Conservation (phyloP, 2,329 filamentous ascomycete genomes). For the Monilinia fructicola region DNA sequence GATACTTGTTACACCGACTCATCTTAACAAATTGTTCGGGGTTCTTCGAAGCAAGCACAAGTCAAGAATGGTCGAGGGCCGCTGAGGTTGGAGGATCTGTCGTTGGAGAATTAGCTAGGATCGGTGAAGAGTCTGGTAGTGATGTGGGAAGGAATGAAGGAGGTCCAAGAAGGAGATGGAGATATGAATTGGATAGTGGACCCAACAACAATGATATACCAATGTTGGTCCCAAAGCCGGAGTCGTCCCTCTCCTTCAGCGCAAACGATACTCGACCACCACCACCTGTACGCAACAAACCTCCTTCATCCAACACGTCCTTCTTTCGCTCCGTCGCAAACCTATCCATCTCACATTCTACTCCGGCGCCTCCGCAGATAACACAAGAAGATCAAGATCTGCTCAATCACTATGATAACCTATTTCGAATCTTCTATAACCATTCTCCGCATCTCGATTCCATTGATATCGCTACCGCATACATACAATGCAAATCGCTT, state of each 20-base stretch:
- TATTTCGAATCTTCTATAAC: constrained; percentile 96
- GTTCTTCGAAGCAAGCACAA: constrained; percentile 87
- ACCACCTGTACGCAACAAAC: constrained; percentile 61
- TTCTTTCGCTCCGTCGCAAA: constrained; percentile 91
- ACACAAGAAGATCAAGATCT: constrained; percentile 69
- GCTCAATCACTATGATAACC: constrained; percentile 89
- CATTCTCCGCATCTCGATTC: constrained; percentile 78
- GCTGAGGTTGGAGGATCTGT: constrained; percentile 38
- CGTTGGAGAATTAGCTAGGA: constrained; percentile 50
- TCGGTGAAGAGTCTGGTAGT: constrained; percentile 49
- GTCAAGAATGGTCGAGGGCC: constrained; percentile 67
- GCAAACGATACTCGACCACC: constrained; percentile 46
- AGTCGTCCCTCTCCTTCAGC: constrained; percentile 51
- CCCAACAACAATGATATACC: constrained; percentile 73
- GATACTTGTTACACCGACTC: constrained; percentile 83
- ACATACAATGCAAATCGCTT: constrained; percentile 90
- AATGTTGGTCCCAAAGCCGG: constrained; percentile 81
- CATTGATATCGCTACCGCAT: constrained; percentile 87
- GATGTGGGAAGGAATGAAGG: constrained; percentile 39
- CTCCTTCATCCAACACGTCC: constrained; percentile 58
- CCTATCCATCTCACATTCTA: constrained; percentile 56
- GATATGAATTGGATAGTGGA: constrained; percentile 82
- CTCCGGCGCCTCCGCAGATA: constrained; percentile 47
- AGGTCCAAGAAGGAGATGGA: constrained; percentile 60
- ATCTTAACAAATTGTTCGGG: constrained; percentile 88